Evolutionary conservation across 495 filamentous ascomycete species (phyloP), one percentile per base, ranked within the genome.

Genomic region (Annulohypoxylon moriforme): DNA sequence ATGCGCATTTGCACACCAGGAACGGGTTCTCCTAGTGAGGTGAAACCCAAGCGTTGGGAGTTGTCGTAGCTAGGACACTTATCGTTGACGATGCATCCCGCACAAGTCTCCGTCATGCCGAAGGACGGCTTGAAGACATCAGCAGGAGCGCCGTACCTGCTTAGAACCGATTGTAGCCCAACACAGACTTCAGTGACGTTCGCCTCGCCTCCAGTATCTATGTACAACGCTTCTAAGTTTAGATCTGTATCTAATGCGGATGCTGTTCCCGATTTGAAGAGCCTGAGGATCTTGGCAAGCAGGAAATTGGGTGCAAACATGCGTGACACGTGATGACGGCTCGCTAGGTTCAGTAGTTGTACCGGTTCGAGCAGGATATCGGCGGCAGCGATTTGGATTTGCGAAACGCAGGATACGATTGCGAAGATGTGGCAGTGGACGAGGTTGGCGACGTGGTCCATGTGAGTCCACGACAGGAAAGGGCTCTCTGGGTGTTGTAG

Each of bases 281-380:
- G 33, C 22, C 25, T 44, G 14, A 57, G 33, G 13, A 57, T 10
- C 72, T 68, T 78, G 13, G 77, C 77, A 5, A 88, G 77, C 56
- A 89, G 85, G 79, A 87, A 89, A 65, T 90, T 88, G 0, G 88
- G 87, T 0, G 85, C 84, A 69, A 89, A 90, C 0, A 82, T 81
- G 9, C 77, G 71, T 1, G 82, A 77, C 1, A 87, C 82, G 7
- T 72, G 77, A 67, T 89, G 81, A 1, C 64, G 52, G 42, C 77
- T 71, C 6, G 87, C 56, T 8, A 85, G 73, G 10, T 82, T 60
- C 0, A 88, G 50, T 47, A 87, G 83, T 1, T 36, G n/a, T 0
- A 73, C 20, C 0, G 88, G 87, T 10, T 79, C 60, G 0, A 71
- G 25, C 0, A 89, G 52, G 6, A 90, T 38, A 33, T 84, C 81